Evolutionary conservation across 192 early-diverging fungal species (phyloP).

Genomic region (Coemansia sp.): DNA sequence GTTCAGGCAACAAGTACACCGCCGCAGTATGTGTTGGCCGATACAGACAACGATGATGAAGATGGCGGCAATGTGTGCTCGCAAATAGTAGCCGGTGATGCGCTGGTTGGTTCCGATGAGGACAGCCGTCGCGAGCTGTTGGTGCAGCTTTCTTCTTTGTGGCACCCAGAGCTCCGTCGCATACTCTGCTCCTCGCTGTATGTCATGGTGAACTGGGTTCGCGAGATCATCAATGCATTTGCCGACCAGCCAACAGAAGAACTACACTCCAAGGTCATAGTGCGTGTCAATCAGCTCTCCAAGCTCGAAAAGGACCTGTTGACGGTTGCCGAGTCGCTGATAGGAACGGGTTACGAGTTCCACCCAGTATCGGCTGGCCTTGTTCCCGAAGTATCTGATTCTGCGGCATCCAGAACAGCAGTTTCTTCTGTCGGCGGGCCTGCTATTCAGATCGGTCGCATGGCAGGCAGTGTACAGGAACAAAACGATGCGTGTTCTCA

Average conservation of each 20-base stretch:
- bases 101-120: slow-evolving; percentile 30
- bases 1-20: slow-evolving; percentile 9
- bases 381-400: slow-evolving; percentile 25
- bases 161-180: slow-evolving; percentile 23
- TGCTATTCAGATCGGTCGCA: neutral
- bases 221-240: slow-evolving; percentile 69
- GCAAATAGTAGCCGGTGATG: slow-evolving; percentile 7
- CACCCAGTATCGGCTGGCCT: slow-evolving; percentile 26
- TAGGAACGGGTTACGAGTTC: slow-evolving; percentile 19
- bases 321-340: slow-evolving; percentile 21
- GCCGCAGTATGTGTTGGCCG: slow-evolving; percentile 1
- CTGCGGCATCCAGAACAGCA: slow-evolving; percentile 1
- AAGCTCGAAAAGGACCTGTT: slow-evolving; percentile 23
- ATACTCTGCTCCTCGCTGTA: slow-evolving; percentile 36
- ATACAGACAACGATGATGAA: neutral
- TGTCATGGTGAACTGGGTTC: slow-evolving; percentile 54
- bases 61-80: slow-evolving; percentile 8
- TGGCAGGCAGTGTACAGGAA: neutral
- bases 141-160: neutral
- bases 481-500: neutral
- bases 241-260: slow-evolving; percentile 33
- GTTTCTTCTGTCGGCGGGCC: neutral
- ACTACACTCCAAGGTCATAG: slow-evolving; percentile 23
- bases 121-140: slow-evolving; percentile 36
- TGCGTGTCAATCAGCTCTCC: slow-evolving; percentile 35